Evolutionary conservation across 108 stramenopile genomes (phyloP), one percentile per base, ranked within the genome.

Genomic region (Cyclotella baltica): DNA sequence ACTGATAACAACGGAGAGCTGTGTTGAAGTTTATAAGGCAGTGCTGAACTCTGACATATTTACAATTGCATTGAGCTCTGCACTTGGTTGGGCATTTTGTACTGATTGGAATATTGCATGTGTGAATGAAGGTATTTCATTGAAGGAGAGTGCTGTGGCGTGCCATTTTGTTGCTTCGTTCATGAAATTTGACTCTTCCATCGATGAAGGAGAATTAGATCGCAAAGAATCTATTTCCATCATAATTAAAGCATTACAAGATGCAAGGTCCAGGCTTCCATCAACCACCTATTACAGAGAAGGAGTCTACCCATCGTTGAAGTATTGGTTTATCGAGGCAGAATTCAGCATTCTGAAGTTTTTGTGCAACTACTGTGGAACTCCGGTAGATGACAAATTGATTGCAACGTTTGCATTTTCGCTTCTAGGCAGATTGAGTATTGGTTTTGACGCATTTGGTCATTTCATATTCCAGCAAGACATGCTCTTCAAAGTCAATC

Each of bases 371-470:
- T 37, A 20, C 29, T 53, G 52, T 22, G 22, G 13, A 28, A 22
- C 69, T 9, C 2, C 10, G 25, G 28, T 57, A 15, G 57, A 69
- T 46, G 74, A 75, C 48, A 67, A 35, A 35, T 37, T 85, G 29
- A n/a, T 88, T 23, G 46, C 75, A 57, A 36, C 70, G 15, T 66
- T 90, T 77, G 80, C 84, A 27, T 89, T 89, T 76, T 67, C 86
- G 36, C 56, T 95, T 27, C 33, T 90, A 51, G 94, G 89, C 6
- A 67, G 87, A 57, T 62, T 93, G 30, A 70, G 89, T 23, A 51
- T 65, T 43, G 94, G 94, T 20, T 70, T 93, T 48, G 94, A 95
- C 74, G 75, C 89, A 1, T 69, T 86, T 4, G 92, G 92, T 2
- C 76, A 67, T 23, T 75, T 87, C 33, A 75, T 95, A 19, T 88